These are phyloP conservation scores for Byssochlamys sp. DNA, from an alignment of 2,329 filamentous ascomycete genomes.

Conservation along the genomic window DNA sequence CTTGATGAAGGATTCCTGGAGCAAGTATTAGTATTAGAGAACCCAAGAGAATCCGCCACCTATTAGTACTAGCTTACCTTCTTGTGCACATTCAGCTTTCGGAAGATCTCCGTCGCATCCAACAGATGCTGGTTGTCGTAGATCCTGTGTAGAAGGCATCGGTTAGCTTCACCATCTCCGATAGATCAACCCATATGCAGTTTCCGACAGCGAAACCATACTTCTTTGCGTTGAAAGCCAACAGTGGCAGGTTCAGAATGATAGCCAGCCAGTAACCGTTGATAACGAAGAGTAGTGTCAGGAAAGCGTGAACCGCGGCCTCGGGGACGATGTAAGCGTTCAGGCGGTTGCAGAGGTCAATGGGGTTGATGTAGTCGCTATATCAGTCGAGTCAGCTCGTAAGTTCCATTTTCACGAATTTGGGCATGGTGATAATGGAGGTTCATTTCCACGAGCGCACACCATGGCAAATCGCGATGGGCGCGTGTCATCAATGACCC, in stretches of 20 bases:
- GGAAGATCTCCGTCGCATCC: slow-evolving; percentile 97
- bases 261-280: slow-evolving; percentile 97
- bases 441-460: not conserved
- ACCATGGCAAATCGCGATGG: not conserved
- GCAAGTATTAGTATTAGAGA: slow-evolving; percentile 5
- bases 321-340: slow-evolving; percentile 99
- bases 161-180: slow-evolving; percentile 11
- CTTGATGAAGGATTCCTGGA: slow-evolving; percentile 94
- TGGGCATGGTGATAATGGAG: not conserved
- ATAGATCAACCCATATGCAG: not conserved
- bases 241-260: slow-evolving; percentile 79
- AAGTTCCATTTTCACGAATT: not conserved
- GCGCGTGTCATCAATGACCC: not conserved
- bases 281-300: slow-evolving; percentile 91
- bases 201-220: slow-evolving; percentile 42
- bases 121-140: slow-evolving; percentile 93
- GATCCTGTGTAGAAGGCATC: slow-evolving; percentile 52
- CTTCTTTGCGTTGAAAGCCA: slow-evolving; percentile 97
- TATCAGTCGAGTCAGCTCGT: slow-evolving; percentile 20
- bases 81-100: slow-evolving; percentile 97
- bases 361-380: slow-evolving; percentile 99
- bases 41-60: not conserved
- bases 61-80: slow-evolving; percentile 53
- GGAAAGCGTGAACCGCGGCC: slow-evolving; percentile 90
- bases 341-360: slow-evolving; percentile 98